These are phyloP conservation scores for Phellopilus nigrolimitatus DNA, from an alignment of 1,284 basidiomycete species.

Conservation along the genomic window DNA sequence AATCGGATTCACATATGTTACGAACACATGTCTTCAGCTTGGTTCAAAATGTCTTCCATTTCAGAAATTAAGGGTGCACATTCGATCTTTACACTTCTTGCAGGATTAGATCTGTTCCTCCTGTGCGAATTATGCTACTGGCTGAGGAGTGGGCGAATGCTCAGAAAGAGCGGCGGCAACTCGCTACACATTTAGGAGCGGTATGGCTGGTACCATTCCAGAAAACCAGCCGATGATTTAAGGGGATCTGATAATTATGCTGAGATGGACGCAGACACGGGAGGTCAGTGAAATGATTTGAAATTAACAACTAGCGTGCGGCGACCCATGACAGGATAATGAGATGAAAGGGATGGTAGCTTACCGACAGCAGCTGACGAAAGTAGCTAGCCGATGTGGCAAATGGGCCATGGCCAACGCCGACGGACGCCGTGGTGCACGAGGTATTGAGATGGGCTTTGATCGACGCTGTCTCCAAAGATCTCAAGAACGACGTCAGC, in stretches of 20 bases:
- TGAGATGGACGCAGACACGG: not conserved
- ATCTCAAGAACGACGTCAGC: conserved; percentile 9
- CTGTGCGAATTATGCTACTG: no score
- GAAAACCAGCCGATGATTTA: conserved; percentile 12
- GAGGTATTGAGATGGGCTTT: conserved; percentile 6
- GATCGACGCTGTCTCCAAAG: conserved; percentile 4
- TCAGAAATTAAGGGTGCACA: no score
- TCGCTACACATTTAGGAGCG: not conserved
- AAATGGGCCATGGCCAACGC: not conserved
- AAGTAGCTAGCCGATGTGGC: not conserved
- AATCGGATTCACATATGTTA: not conserved
- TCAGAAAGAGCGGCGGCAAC: not conserved
- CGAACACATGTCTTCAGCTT: not conserved
- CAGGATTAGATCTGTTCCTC: no score
- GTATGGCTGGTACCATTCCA: conserved; percentile 7
- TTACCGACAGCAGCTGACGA: conserved; percentile 6
- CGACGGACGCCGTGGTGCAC: not conserved
- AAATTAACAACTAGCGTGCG: not conserved
- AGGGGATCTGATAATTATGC: conserved; percentile 5
- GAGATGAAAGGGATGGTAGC: not conserved
- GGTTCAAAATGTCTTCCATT: not conserved
- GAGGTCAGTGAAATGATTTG: not conserved
- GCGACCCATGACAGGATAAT: not conserved
- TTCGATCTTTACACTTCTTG: no score
- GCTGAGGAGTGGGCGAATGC: no score